These are phyloP conservation scores for Nymphaea colorata DNA, from an alignment of 164 flowering plant species.

Conservation along the genomic window DNA sequence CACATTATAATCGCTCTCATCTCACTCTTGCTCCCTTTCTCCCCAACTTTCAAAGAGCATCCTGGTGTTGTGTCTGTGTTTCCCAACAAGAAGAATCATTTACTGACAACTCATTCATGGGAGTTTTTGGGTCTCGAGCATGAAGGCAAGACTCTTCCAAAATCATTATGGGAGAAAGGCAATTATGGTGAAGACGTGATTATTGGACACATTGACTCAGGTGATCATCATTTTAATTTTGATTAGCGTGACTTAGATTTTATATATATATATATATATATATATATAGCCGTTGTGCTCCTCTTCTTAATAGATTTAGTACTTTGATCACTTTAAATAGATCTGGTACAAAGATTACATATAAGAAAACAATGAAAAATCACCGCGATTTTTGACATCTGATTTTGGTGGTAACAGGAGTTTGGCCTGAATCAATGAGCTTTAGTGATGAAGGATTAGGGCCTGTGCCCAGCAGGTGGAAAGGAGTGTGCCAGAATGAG, in stretches of 20 bases:
- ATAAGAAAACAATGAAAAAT: too few species aligned
- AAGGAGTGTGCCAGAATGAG: conserved; percentile 3
- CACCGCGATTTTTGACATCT: not conserved
- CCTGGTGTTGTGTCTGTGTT: conserved; percentile 45
- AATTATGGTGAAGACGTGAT: conserved; percentile 27
- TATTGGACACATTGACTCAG: conserved; percentile 28
- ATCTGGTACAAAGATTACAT: too few species aligned
- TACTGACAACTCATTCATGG: conserved; percentile 58
- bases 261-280: too few species aligned
- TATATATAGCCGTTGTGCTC: too few species aligned
- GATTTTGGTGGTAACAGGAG: not conserved
- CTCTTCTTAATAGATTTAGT: too few species aligned
- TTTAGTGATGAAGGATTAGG: conserved; percentile 7
- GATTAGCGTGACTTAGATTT: not conserved
- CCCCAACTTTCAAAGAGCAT: conserved; percentile 5
- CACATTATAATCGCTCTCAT: too few species aligned
- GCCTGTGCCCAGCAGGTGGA: conserved; percentile 6
- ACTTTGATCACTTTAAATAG: too few species aligned
- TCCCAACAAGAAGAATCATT: conserved; percentile 13
- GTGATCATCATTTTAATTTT: conserved; percentile 1
- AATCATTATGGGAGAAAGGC: conserved; percentile 27
- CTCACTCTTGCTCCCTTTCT: not conserved
- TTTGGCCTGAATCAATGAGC: conserved; percentile 13
- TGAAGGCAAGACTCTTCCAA: conserved; percentile 12
- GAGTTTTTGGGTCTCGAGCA: conserved; percentile 32